Base-by-base conservation (phyloP, 2,329 filamentous ascomycete genomes). In the Aspergillus piperis region DNA sequence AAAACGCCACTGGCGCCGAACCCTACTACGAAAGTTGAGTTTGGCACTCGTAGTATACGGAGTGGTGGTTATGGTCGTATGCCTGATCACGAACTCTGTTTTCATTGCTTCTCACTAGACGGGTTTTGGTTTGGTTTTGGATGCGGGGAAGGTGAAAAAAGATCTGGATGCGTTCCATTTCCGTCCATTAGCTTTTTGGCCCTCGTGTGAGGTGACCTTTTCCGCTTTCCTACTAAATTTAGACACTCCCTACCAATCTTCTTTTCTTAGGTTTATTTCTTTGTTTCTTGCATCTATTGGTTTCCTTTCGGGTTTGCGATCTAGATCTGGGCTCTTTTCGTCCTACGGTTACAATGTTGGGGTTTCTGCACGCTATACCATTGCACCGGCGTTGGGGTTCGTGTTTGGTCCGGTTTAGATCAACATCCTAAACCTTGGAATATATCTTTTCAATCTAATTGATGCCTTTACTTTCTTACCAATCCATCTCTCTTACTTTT, bases 41-140 rank as follows among this genome's bases (percentile, higher is more conserved):
- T 80, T 97, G 50, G 88, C 81, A 0, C 80, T 99, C 61, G 89
- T 90, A 7, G 81, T 92, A 8, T 99, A 99, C 72, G 95, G 95
- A 19, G 67, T 91, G 8, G 78, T 90, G 52, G 92, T 99, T 56
- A 98, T 99, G 95, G 79, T 91, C 27, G 88, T 94, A 51, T 98
- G 93, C 73, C 78, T 99, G 68, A 80, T 86, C 47, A 92, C 92
- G 72, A 98, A 98, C 74, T 87, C 90, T 13, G 90, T 96, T 69
- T 92, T 95, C 68, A 82, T 86, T 54, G 84, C 83, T 58, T 82
- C 83, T 59, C 86, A 90, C 78, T 91, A 77, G 59, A 52, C n/a
- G 21, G 32, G 15, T 27, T 47, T 36, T 36, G 11, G 32, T 36
- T 36, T 36, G 11, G 32, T 36, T 36, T 36, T 36, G 32, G 32